A percentile compares a stretch with the other conserved stretches of the same genome.
Conservation (phyloP, 2,329 filamentous ascomycete species). For the Bipolaris bicolor region DNA sequence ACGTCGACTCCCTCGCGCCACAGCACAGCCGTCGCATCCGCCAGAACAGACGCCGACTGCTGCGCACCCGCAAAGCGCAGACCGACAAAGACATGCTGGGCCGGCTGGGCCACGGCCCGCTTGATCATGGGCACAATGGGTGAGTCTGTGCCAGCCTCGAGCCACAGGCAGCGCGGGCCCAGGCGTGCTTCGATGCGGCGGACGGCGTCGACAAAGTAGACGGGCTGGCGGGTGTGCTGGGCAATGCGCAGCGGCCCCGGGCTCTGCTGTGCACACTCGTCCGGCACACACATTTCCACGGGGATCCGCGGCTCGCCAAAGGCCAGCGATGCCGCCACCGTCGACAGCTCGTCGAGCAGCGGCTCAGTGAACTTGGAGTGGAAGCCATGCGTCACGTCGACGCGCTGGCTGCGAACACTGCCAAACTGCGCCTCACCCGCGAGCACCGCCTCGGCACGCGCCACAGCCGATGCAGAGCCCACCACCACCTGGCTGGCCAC, state of each 20-base stretch:
- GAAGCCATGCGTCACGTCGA: constrained; percentile 31
- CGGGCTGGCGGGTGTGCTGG: constrained; percentile 4
- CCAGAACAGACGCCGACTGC: background rate
- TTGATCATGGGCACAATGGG: constrained; percentile 37
- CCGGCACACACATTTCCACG: constrained; percentile 2
- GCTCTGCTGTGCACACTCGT: background rate
- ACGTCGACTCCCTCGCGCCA: background rate
- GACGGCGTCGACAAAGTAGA: constrained; percentile 16
- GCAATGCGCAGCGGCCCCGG: background rate
- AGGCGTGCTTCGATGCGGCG: constrained; percentile 1
- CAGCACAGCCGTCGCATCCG: background rate
- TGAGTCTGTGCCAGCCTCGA: constrained; percentile 30
- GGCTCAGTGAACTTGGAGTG: constrained; percentile 36
- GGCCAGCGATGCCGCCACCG: constrained; percentile 17
- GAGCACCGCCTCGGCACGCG: constrained; percentile 5
- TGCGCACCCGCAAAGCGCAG: constrained; percentile 1
- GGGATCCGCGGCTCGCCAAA: constrained; percentile 1
- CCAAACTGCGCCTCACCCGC: background rate
- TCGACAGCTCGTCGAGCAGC: constrained; percentile 21
- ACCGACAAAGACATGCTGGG: background rate
- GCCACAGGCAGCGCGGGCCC: constrained; percentile 15
- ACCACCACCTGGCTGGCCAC: constrained; percentile 53
- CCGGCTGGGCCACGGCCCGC: background rate
- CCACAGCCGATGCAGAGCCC: constrained; percentile 22
- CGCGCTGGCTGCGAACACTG: constrained; percentile 17